Evolutionary conservation across 768 basidiomycete species (phyloP), one percentile per base, ranked within the genome.

Genomic region (Lyophyllum decastes): DNA sequence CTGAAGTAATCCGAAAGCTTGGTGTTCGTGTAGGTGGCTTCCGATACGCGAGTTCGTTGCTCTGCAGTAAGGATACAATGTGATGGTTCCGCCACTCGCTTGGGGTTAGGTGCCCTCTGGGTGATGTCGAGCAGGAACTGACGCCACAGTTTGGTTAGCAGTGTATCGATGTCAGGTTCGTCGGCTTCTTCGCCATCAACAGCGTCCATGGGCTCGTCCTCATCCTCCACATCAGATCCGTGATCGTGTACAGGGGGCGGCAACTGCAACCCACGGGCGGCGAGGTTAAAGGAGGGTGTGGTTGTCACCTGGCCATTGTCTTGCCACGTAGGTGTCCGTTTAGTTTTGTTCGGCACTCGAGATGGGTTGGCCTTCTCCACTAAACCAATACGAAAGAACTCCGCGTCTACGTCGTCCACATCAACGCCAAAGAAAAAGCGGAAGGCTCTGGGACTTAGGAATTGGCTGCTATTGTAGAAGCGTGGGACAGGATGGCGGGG

Each of bases 51-150:
- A 11, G 41, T 48, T 9, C 60, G 52, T 17, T 63, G 55, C 0
- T 22, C 54, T 11, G 21, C 24, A 25, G 56, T 45, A 2, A 70
- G 55, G 16, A 38, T 49, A 44, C 50, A 55, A 38, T 70, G 67
- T 1, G 68, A 64, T 0, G 58, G 21, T 14, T 56, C 43, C 1
- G 17, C 19, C 0, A 24, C 38, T 9, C 54, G 40, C 27, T 57
- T 47, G 2, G 47, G 49, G 51, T 68, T 68, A 0, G 68, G 61
- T 2, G 63, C 54, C 46, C 62, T 68, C 4, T 16, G 21, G 12
- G 61, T 59, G 4, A 71, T 21, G 34, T 71, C 70, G 1, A 54
- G 12, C 25, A 71, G 52, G 46, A 67, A 68, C 21, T 70, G 68
- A 8, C 44, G 52, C 68, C 68, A 70, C 19, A 71, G 16, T 0